phyloP scores from a whole-genome alignment of 164 flowering plant genomes.

The Buxus sempervirens region DNA sequence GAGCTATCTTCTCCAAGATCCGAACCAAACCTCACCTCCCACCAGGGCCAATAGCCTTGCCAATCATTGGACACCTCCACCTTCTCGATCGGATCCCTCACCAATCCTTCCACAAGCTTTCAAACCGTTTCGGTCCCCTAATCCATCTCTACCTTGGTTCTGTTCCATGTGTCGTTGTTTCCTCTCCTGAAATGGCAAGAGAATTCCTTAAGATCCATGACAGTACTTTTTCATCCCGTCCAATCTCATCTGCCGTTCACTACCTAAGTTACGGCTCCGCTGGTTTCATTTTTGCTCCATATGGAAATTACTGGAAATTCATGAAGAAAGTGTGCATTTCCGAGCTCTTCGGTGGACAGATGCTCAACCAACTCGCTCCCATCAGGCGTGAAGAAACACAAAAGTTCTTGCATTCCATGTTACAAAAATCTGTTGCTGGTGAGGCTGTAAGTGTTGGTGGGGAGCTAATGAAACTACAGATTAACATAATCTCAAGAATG shows the following conservation, averaged over 20 bases:
- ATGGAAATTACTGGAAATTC: conserved; percentile 39
- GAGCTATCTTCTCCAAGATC: conserved; percentile 6
- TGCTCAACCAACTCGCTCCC: conserved; percentile 22
- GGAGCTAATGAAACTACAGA: conserved; percentile 22
- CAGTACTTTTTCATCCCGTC: conserved; percentile 25
- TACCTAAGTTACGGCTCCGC: too few relatives aligned
- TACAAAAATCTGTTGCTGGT: conserved; percentile 11
- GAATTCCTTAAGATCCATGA: conserved; percentile 49
- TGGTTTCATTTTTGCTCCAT: conserved; percentile 12
- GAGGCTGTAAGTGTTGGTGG: conserved; percentile 20
- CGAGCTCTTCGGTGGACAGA: conserved; percentile 28
- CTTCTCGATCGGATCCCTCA: conserved; percentile 36
- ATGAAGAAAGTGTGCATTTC: conserved; percentile 49
- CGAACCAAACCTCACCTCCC: conserved; percentile 18
- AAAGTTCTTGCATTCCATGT: conserved; percentile 13
- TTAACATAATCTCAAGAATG: conserved; percentile 32
- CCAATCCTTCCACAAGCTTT: conserved; percentile 37
- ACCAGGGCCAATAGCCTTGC: conserved; percentile 42
- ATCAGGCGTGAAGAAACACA: too few relatives aligned
- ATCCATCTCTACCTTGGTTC: conserved; percentile 35
- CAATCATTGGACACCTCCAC: conserved; percentile 48
- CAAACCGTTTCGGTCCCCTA: conserved; percentile 33
- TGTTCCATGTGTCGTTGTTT: conserved; percentile 27
- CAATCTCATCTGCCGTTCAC: conserved; percentile 17
- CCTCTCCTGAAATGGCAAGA: conserved; percentile 37